Conservation (phyloP, 306 rosid species). For the Ziziphus jujuba region DNA sequence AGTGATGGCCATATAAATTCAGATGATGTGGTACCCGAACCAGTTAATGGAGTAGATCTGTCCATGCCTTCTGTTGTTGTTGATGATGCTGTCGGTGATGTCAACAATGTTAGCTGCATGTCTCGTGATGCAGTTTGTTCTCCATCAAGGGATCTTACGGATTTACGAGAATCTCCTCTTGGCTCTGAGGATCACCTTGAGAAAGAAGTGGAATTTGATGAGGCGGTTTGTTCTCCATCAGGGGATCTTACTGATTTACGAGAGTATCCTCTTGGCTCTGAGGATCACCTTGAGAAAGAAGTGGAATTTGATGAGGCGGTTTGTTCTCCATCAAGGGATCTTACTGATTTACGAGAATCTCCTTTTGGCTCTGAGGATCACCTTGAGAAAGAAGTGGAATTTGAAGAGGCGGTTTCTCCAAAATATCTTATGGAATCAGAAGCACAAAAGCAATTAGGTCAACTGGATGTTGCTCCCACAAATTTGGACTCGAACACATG, state of each 20-base stretch:
- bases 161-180: slow-evolving; percentile 33
- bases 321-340: slow-evolving; percentile 39
- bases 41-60: slow-evolving; percentile 21
- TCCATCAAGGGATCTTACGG: slow-evolving; percentile 29
- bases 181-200: slow-evolving; percentile 30
- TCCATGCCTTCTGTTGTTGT: slow-evolving; percentile 12
- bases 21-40: slow-evolving; percentile 20
- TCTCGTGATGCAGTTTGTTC: slow-evolving; percentile 37
- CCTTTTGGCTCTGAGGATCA: slow-evolving; percentile 30
- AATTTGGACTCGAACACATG: slow-evolving; percentile 31
- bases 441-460: slow-evolving; percentile 28
- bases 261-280: slow-evolving; percentile 30
- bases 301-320: slow-evolving; percentile 37
- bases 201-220: slow-evolving; percentile 37
- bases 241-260: slow-evolving; percentile 26
- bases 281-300: slow-evolving; percentile 33
- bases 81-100: slow-evolving; percentile 21
- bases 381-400: slow-evolving; percentile 33
- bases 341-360: slow-evolving; percentile 32
- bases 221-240: slow-evolving; percentile 43
- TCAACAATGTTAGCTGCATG: slow-evolving; percentile 24
- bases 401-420: slow-evolving; percentile 38
- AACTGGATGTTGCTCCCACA: slow-evolving; percentile 34
- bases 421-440: slow-evolving; percentile 34
- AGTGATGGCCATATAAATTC: slow-evolving; percentile 29